These are phyloP conservation scores for Penicillium janthinellum DNA, from an alignment of 2,329 filamentous ascomycete genomes.

Conservation along the genomic window DNA sequence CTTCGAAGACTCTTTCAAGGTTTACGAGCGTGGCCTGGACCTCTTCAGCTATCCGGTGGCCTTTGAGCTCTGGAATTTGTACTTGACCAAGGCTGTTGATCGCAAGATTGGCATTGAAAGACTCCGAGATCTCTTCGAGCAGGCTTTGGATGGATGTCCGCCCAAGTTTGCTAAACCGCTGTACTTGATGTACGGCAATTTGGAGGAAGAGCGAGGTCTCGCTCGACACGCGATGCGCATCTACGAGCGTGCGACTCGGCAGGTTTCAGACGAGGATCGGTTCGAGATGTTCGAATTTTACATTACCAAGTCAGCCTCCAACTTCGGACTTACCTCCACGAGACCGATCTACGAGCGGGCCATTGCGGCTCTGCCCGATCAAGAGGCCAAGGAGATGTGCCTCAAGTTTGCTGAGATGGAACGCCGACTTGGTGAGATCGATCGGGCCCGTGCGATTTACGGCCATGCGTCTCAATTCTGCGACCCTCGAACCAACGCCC, in stretches of 20 bases:
- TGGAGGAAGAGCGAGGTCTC: constrained; percentile 93
- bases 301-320: constrained; percentile 97
- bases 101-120: constrained; percentile 95
- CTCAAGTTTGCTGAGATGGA: constrained; percentile 99
- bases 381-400: constrained; percentile 95
- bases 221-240: constrained; percentile 98
- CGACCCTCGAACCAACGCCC: constrained; percentile 84
- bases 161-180: constrained; percentile 94
- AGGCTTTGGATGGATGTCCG: constrained; percentile 91
- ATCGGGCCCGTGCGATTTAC: constrained; percentile 92
- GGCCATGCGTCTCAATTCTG: constrained; percentile 97
- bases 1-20: constrained; percentile 96
- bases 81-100: constrained; percentile 95
- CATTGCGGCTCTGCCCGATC: constrained; percentile 88
- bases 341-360: constrained; percentile 94
- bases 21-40: constrained; percentile 93
- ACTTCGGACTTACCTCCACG: constrained; percentile 94
- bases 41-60: constrained; percentile 98
- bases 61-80: constrained; percentile 98
- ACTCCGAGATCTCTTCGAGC: constrained; percentile 91
- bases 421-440: constrained; percentile 85
- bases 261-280: constrained; percentile 90
- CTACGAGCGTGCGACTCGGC: constrained; percentile 93
- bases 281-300: constrained; percentile 99
- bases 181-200: constrained; percentile 96